Percentiles rank a stretch among this genome's conserved stretches.
These are phyloP conservation scores for Ammopiptanthus mongolicus DNA, from an alignment of 306 rosid species.

Conservation along the genomic window DNA sequence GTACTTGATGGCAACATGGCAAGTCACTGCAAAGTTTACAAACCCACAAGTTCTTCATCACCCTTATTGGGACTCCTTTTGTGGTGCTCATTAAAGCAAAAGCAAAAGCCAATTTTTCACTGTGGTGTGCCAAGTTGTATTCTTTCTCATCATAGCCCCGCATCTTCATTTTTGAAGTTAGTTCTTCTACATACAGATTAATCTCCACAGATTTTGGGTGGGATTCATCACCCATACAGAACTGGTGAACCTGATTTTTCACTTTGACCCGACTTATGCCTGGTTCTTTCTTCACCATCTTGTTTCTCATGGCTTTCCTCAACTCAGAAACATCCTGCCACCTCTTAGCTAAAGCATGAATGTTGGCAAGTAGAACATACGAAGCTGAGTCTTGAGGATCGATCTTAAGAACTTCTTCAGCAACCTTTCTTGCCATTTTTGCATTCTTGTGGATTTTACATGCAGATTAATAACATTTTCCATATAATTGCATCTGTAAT, in stretches of 20 bases:
- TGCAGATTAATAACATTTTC: constrained; percentile 75
- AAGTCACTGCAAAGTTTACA: constrained; percentile 44
- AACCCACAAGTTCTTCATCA: constrained; percentile 82
- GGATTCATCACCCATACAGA: constrained; percentile 51
- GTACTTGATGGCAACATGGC: constrained; percentile 74
- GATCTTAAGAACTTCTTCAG: constrained; percentile 62
- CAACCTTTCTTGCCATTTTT: constrained; percentile 61
- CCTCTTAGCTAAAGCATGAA: constrained; percentile 70
- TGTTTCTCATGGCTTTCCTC: constrained; percentile 67
- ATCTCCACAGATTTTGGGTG: constrained; percentile 55
- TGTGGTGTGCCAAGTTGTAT: constrained; percentile 65
- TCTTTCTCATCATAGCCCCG: constrained; percentile 88
- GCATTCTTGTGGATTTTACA: constrained; percentile 80
- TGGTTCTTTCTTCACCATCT: constrained; percentile 65
- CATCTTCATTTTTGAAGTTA: constrained; percentile 66
- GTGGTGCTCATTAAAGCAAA: constrained; percentile 67
- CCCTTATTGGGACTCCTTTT: constrained; percentile 53
- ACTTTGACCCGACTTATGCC: constrained; percentile 85
- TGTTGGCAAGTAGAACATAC: constrained; percentile 68
- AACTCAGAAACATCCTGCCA: constrained; percentile 79
- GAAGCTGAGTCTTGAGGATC: constrained; percentile 78
- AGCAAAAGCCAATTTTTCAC: constrained; percentile 84
- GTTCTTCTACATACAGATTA: constrained; percentile 61
- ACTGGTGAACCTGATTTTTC: constrained; percentile 65
- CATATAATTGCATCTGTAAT: constrained; percentile 81